Evolutionary conservation across 2,329 filamentous ascomycete genomes (phyloP).

Genomic region (Didymella glomerata): DNA sequence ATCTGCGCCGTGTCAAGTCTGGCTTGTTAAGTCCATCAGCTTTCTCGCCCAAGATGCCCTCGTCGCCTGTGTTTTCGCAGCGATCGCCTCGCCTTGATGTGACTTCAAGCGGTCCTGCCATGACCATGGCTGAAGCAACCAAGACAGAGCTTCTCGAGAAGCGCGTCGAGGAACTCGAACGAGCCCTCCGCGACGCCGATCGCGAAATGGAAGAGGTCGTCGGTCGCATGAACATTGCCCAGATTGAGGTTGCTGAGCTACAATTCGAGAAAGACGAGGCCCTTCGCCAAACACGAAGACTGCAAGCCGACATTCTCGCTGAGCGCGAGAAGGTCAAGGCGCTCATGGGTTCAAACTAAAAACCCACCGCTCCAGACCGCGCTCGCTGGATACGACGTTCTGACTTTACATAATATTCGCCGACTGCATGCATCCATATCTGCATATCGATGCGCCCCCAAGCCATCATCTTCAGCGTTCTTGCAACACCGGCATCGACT

Average conservation of each 20-base stretch:
- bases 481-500: conserved; percentile 23
- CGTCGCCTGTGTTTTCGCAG: conserved; percentile 68
- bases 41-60: conserved; percentile 67
- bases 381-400: conserved; percentile 28
- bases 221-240: conserved; percentile 79
- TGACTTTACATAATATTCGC: conserved; percentile 25
- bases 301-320: conserved; percentile 72
- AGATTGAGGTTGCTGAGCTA: conserved; percentile 82
- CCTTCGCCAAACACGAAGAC: conserved; percentile 72
- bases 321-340: conserved; percentile 69
- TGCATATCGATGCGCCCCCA: conserved; percentile 1
- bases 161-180: conserved; percentile 85
- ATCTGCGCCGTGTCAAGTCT: conserved; percentile 76
- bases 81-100: conserved; percentile 68
- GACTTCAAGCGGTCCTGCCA: conserved; percentile 67
- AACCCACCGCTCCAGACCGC: conserved; percentile 23
- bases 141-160: conserved; percentile 79
- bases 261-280: conserved; percentile 79
- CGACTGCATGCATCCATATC: conserved; percentile 7
- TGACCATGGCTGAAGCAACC: conserved; percentile 71
- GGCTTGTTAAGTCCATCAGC: conserved; percentile 57
- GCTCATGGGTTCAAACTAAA: conserved; percentile 50
- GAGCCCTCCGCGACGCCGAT: conserved; percentile 77
- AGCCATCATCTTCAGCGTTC: conserved; percentile 19
- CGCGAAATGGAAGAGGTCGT: conserved; percentile 86